phyloP scores from a whole-genome alignment of 768 basidiomycete genomes.

The Crepidotus variabilis region DNA sequence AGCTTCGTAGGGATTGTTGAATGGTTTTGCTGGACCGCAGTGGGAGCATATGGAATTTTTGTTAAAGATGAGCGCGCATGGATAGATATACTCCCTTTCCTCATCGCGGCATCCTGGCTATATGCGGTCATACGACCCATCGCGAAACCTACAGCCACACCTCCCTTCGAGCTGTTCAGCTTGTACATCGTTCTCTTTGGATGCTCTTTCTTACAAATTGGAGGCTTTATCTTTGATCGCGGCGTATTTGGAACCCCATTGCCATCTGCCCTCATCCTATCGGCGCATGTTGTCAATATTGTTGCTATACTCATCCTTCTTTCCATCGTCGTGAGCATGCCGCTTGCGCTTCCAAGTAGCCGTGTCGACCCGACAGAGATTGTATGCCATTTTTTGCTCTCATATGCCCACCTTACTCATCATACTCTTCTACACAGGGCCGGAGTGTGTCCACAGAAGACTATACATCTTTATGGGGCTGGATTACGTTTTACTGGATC shows the following conservation, averaged over 20 bases:
- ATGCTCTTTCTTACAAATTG: constrained; percentile 44
- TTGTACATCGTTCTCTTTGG: constrained; percentile 50
- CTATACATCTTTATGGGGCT: constrained; percentile 66
- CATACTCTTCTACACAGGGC: constrained; percentile 32
- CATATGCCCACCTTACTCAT: background rate
- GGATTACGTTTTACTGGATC: constrained; percentile 74
- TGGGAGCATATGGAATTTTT: constrained; percentile 52
- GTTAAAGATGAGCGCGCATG: constrained; percentile 27
- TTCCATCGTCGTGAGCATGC: constrained; percentile 53
- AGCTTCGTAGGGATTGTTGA: constrained; percentile 52
- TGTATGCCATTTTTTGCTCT: constrained; percentile 35
- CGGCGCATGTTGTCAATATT: constrained; percentile 39
- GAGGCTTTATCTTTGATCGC: constrained; percentile 51
- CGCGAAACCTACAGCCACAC: constrained; percentile 48
- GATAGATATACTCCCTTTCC: constrained; percentile 35
- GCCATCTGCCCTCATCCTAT: constrained; percentile 27
- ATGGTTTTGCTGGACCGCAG: constrained; percentile 54
- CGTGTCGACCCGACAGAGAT: constrained; percentile 52
- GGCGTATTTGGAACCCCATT: constrained; percentile 38
- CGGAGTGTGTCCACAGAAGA: constrained; percentile 65
- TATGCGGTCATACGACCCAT: constrained; percentile 60
- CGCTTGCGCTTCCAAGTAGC: constrained; percentile 58
- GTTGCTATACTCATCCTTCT: constrained; percentile 39
- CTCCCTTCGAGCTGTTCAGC: constrained; percentile 59
- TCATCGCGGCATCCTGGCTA: constrained; percentile 59